phyloP scores from a whole-genome alignment of 1,284 basidiomycete species.

The Ustilago esculenta region DNA sequence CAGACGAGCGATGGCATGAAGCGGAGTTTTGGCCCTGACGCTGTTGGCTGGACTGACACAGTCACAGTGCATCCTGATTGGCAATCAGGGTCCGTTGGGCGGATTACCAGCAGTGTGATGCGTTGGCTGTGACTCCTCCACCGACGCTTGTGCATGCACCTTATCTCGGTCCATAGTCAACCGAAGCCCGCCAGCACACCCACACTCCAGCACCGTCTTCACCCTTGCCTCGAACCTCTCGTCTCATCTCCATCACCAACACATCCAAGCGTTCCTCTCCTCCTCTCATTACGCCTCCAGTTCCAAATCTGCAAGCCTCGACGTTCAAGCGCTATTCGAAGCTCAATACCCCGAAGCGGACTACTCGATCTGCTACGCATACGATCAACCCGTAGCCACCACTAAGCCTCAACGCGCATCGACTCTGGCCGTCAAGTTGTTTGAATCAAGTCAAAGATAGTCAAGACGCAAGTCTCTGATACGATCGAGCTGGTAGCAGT shows the following conservation, averaged over 20 bases:
- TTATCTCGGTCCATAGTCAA: conserved; percentile 35
- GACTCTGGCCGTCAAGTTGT: not conserved
- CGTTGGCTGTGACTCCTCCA: conserved; percentile 36
- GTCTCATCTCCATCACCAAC: conserved; percentile 1
- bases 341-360: not conserved
- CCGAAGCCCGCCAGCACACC: conserved; percentile 12
- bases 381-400: not conserved
- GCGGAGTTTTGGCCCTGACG: conserved; percentile 13
- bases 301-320: too few species aligned
- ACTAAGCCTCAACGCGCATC: not conserved
- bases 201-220: not conserved
- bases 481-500: conserved; percentile 37
- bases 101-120: conserved; percentile 3
- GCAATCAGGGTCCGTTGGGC: conserved; percentile 25
- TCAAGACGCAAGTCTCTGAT: conserved; percentile 7
- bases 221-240: not conserved
- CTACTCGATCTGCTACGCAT: conserved; percentile 1
- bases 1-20: conserved; percentile 5
- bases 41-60: too few species aligned
- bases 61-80: too few species aligned
- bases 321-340: not conserved
- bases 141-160: conserved; percentile 6
- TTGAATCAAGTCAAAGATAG: conserved; percentile 1
- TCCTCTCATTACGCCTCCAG: too few species aligned
- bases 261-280: not conserved